Percentiles rank a stretch among this genome's conserved stretches.
Conservation (phyloP, 345 rosid species). For the Populus tremula region DNA sequence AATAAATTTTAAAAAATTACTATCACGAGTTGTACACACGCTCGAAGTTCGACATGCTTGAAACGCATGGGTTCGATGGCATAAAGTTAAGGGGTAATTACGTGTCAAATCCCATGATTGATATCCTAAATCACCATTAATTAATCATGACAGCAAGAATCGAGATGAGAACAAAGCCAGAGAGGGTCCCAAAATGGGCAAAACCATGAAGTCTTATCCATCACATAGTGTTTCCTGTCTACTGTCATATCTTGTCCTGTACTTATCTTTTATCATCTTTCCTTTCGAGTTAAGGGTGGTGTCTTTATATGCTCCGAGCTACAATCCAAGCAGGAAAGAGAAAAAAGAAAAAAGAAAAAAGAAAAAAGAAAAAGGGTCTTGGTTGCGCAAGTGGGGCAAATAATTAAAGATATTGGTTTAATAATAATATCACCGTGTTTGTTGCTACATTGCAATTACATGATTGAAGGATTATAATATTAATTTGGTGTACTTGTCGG, state of each 20-base stretch:
- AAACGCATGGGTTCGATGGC: not conserved
- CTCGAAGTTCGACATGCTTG: not conserved
- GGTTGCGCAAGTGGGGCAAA: not conserved
- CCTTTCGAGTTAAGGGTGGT: not conserved
- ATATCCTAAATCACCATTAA: too few relatives aligned
- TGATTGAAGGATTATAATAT: not conserved
- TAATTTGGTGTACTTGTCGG: conserved; percentile 31
- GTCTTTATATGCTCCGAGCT: not conserved
- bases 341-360: not conserved
- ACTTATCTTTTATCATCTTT: not conserved
- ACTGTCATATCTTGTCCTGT: not conserved
- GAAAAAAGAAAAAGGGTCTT: not conserved
- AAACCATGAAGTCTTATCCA: not conserved
- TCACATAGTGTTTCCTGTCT: not conserved
- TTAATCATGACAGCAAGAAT: too few relatives aligned
- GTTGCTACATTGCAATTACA: not conserved
- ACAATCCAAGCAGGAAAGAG: not conserved
- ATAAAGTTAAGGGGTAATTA: too few relatives aligned
- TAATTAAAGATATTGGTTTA: conserved; percentile 1
- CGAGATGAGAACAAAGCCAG: not conserved
- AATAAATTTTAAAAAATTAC: too few relatives aligned
- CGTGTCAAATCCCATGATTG: too few relatives aligned
- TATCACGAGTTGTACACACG: too few relatives aligned
- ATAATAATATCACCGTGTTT: not conserved
- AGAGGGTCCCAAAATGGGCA: not conserved